These are phyloP conservation scores for Inonotus hispidus DNA, from an alignment of 1,284 basidiomycete species.

Conservation along the genomic window DNA sequence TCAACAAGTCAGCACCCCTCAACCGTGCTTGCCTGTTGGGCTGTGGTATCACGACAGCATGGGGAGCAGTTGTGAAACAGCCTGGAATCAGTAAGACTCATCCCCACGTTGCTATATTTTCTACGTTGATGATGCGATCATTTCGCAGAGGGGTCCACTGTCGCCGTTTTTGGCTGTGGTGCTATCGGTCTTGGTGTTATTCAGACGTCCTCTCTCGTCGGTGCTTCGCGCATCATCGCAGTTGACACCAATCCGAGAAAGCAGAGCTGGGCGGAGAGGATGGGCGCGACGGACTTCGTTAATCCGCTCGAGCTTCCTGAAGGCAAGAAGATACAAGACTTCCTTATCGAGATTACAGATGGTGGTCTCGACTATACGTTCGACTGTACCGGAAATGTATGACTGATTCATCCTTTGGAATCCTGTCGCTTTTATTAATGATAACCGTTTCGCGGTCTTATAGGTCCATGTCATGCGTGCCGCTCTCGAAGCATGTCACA, in stretches of 20 bases:
- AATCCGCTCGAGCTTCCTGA: slow-evolving; percentile 77
- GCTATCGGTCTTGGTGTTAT: slow-evolving; percentile 95
- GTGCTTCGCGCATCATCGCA: slow-evolving; percentile 87
- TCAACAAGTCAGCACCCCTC: slow-evolving; percentile 82
- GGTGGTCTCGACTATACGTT: slow-evolving; percentile 98
- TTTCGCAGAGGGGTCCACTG: slow-evolving; percentile 67
- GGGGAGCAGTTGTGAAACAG: slow-evolving; percentile 83
- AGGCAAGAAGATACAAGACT: slow-evolving; percentile 81
- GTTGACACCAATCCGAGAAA: slow-evolving; percentile 88
- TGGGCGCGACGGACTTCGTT: slow-evolving; percentile 96
- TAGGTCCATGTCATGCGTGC: slow-evolving; percentile 91
- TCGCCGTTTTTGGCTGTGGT: slow-evolving; percentile 94
- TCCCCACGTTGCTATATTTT: not conserved
- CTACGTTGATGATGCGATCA: not conserved
- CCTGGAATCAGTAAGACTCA: slow-evolving; percentile 62
- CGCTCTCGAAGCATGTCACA: slow-evolving; percentile 96
- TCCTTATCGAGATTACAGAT: slow-evolving; percentile 91
- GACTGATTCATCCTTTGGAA: slow-evolving; percentile 17
- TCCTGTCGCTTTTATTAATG: not conserved
- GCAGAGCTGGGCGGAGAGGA: slow-evolving; percentile 86
- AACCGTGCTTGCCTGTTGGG: slow-evolving; percentile 94
- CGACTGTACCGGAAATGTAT: slow-evolving; percentile 91
- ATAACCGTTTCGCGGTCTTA: not conserved
- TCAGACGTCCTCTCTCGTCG: slow-evolving; percentile 74
- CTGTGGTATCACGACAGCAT: slow-evolving; percentile 97